Percentiles rank a stretch among this genome's conserved stretches.
Evolutionary conservation across 192 early-diverging fungal species (phyloP).

Genomic region (Entomortierella chlamydospora): DNA sequence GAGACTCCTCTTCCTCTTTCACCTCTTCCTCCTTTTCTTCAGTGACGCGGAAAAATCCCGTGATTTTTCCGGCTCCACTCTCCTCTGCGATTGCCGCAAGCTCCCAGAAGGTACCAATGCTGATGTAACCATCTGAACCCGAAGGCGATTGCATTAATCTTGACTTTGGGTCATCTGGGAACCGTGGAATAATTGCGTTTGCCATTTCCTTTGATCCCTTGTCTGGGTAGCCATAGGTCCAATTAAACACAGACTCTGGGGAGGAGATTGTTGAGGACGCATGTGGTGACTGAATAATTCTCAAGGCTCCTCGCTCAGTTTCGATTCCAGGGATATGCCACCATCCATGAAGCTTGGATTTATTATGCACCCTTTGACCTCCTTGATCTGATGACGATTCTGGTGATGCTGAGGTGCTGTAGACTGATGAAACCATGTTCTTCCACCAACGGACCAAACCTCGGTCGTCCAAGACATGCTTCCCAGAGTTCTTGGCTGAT

Average conservation of each 20-base stretch:
- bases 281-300: constrained; percentile 31
- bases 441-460: constrained; percentile 85
- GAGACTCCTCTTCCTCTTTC: background rate
- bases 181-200: constrained; percentile 25
- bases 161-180: constrained; percentile 46
- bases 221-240: constrained; percentile 53
- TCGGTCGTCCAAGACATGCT: constrained; percentile 72
- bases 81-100: constrained; percentile 79
- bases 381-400: background rate
- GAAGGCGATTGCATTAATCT: constrained; percentile 37
- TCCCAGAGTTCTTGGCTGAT: constrained; percentile 72
- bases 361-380: no score
- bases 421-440: constrained; percentile 37
- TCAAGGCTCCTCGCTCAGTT: constrained; percentile 43
- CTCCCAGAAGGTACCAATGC: constrained; percentile 65
- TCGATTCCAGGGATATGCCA: constrained; percentile 69
- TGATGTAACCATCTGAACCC: constrained; percentile 18
- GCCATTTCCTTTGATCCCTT: constrained; percentile 36
- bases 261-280: background rate
- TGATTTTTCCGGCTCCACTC: constrained; percentile 74
- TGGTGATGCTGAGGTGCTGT: background rate
- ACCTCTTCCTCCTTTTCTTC: constrained; percentile 1
- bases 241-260: constrained; percentile 30
- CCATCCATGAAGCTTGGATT: constrained; percentile 42
- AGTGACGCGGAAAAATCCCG: constrained; percentile 70